These are phyloP conservation scores for Neoboletus magnificus DNA, from an alignment of 768 basidiomycete genomes.

Conservation along the genomic window DNA sequence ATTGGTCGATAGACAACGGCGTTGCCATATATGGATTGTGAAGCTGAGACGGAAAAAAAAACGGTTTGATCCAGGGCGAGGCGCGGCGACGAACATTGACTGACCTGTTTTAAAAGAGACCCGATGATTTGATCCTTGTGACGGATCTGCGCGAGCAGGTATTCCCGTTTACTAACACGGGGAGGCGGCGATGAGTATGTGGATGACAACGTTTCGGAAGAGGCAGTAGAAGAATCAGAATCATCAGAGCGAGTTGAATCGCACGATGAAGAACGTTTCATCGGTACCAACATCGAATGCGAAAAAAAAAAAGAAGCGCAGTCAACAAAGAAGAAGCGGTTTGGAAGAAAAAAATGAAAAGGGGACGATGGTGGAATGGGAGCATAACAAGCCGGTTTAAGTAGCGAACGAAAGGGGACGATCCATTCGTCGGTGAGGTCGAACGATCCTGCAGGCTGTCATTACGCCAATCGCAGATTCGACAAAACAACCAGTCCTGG, in stretches of 20 bases:
- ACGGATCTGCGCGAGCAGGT: conserved; percentile 77
- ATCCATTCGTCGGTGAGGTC: not conserved
- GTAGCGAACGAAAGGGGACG: conserved; percentile 11
- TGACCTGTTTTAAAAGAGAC: conserved; percentile 76
- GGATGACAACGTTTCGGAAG: conserved; percentile 39
- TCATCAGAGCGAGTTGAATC: conserved; percentile 19
- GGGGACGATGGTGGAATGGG: not conserved
- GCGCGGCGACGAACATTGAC: conserved; percentile 6
- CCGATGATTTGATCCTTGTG: conserved; percentile 89
- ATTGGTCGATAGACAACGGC: conserved; percentile 74
- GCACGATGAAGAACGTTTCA: conserved; percentile 18
- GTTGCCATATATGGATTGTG: conserved; percentile 82
- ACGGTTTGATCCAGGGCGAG: not conserved
- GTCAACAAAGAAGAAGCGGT: not conserved
- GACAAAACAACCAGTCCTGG: conserved; percentile 23
- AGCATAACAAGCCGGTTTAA: conserved; percentile 12
- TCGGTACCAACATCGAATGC: conserved; percentile 2
- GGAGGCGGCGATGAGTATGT: conserved; percentile 28
- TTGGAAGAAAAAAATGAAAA: not conserved
- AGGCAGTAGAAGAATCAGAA: conserved; percentile 29
- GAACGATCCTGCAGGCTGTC: conserved; percentile 6
- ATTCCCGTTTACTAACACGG: conserved; percentile 72
- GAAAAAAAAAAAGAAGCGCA: no score
- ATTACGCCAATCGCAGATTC: conserved; percentile 12
- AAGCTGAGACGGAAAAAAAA: conserved; percentile 25